These are phyloP conservation scores for Fraxinus floribunda DNA, from an alignment of 305 asterid genomes.

Conservation along the genomic window DNA sequence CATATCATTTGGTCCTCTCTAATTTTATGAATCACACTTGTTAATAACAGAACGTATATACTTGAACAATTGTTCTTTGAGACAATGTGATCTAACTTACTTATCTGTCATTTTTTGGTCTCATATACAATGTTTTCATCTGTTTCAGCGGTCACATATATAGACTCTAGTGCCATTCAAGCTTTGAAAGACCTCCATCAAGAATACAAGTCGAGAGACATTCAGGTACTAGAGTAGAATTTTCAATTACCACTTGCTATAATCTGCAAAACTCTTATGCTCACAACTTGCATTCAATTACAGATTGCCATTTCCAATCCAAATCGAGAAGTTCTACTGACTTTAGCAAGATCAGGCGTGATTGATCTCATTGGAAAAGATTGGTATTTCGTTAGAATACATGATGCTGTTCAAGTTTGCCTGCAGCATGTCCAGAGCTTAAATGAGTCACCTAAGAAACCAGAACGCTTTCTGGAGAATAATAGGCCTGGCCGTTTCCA, in stretches of 20 bases:
- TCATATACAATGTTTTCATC: conserved; percentile 1
- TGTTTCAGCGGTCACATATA: conserved; percentile 81
- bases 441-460: conserved; percentile 40
- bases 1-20: background rate
- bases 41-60: background rate
- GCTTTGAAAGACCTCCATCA: conserved; percentile 82
- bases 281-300: background rate
- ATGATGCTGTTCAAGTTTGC: conserved; percentile 93
- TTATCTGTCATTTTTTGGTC: background rate
- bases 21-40: background rate
- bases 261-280: background rate
- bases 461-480: conserved; percentile 38
- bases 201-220: conserved; percentile 81
- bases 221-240: conserved; percentile 55
- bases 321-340: conserved; percentile 69
- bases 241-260: background rate
- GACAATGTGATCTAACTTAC: background rate
- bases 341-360: conserved; percentile 66
- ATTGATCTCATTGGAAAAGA: conserved; percentile 84
- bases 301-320: conserved; percentile 95
- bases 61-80: background rate
- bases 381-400: conserved; percentile 92
- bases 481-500: conserved; percentile 46
- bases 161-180: conserved; percentile 95
- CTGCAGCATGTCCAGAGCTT: conserved; percentile 65